Percentiles rank a stretch among this genome's conserved stretches.
Conservation (phyloP, 1,284 basidiomycete species). For the Ceratobasidium sp. region DNA sequence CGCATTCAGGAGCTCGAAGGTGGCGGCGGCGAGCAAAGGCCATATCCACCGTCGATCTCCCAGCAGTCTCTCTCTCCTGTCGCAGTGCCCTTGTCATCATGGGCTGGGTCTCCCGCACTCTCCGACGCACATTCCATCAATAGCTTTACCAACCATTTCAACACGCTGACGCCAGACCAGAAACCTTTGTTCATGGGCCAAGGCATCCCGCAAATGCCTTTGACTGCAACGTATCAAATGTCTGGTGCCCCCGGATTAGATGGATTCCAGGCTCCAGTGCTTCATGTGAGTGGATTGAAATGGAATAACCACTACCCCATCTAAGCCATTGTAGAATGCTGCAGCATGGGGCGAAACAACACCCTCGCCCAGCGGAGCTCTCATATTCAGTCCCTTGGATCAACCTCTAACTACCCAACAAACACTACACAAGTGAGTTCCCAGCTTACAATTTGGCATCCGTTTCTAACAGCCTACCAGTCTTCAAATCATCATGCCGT, state of each 20-base stretch:
- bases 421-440: slow-evolving; percentile 19
- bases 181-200: slow-evolving; percentile 38
- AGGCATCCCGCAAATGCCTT: background rate
- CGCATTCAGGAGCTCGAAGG: slow-evolving; percentile 53
- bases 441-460: background rate
- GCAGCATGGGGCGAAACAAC: slow-evolving; percentile 7
- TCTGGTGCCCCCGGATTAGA: background rate
- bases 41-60: slow-evolving; percentile 24
- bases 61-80: slow-evolving; percentile 44
- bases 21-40: slow-evolving; percentile 32
- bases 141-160: slow-evolving; percentile 11
- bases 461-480: background rate
- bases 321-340: background rate
- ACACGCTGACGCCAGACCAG: background rate
- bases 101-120: slow-evolving; percentile 21
- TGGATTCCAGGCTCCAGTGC: background rate
- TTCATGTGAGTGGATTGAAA: slow-evolving; percentile 12
- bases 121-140: slow-evolving; percentile 11
- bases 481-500: slow-evolving; percentile 20
- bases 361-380: background rate
- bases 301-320: background rate
- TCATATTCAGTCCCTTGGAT: slow-evolving; percentile 7
- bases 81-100: slow-evolving; percentile 51
- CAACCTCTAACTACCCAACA: slow-evolving; percentile 3
- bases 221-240: background rate